These are phyloP conservation scores for Triticum timopheevii DNA, from an alignment of 176 grass and related monocot species.

Conservation along the genomic window DNA sequence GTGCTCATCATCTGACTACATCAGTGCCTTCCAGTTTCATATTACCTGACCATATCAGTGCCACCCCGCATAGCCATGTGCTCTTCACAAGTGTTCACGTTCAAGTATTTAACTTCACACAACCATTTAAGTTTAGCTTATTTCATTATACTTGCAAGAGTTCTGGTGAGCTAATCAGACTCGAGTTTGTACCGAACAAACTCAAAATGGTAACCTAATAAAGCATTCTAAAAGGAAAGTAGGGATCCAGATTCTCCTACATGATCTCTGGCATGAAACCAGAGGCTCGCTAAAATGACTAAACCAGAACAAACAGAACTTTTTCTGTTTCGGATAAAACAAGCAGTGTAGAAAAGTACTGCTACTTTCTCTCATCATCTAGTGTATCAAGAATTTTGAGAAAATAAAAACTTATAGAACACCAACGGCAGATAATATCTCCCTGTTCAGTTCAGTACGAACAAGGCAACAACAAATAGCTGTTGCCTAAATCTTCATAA, in stretches of 20 bases:
- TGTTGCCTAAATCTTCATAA: neutral
- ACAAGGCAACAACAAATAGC: neutral
- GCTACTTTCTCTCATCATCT: neutral
- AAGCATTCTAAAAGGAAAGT: neutral
- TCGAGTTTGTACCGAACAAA: neutral
- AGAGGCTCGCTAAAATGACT: constrained; percentile 3
- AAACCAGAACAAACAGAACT: neutral
- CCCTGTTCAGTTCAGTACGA: neutral
- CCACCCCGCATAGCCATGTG: no score
- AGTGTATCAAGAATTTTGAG: neutral
- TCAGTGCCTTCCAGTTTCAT: neutral
- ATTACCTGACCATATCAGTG: neutral
- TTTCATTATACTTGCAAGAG: neutral
- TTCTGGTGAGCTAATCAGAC: neutral
- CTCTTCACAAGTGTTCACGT: no score
- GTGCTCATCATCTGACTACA: neutral
- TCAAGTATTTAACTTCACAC: neutral
- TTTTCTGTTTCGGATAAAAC: neutral
- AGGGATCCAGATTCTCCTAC: neutral
- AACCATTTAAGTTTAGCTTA: neutral
- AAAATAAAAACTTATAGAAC: neutral
- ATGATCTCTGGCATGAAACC: neutral
- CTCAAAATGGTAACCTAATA: neutral
- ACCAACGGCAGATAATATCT: neutral
- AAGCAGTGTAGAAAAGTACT: neutral